Conservation (phyloP, 2,329 filamentous ascomycete species). For the Fusarium piperis region DNA sequence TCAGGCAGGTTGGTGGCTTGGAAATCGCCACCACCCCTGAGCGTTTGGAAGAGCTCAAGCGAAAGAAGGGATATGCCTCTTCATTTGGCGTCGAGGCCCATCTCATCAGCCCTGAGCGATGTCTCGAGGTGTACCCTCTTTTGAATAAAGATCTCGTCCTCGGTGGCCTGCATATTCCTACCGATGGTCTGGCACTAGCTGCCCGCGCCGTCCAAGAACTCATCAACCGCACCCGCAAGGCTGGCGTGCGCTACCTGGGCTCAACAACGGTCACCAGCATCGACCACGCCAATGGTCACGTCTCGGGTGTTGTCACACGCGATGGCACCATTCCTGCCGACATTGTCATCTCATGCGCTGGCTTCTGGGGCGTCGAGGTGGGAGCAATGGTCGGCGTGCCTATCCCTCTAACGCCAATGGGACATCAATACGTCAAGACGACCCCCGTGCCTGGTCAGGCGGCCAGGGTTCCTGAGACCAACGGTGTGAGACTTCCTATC, state of each 20-base stretch:
- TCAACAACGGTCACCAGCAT: slow-evolving; percentile 68
- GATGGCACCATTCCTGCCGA: slow-evolving; percentile 63
- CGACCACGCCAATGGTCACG: slow-evolving; percentile 56
- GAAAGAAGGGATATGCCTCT: slow-evolving; percentile 68
- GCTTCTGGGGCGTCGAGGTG: slow-evolving; percentile 73
- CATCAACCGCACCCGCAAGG: slow-evolving; percentile 64
- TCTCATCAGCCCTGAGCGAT: slow-evolving; percentile 62
- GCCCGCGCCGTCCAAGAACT: slow-evolving; percentile 70
- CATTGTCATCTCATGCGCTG: slow-evolving; percentile 70
- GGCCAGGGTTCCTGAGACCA: slow-evolving; percentile 49
- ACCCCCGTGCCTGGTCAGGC: slow-evolving; percentile 58
- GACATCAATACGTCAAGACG: slow-evolving; percentile 72
- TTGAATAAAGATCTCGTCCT: slow-evolving; percentile 63
- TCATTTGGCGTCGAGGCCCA: slow-evolving; percentile 69
- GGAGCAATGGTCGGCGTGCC: slow-evolving; percentile 68
- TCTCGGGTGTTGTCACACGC: slow-evolving; percentile 65
- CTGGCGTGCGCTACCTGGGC: slow-evolving; percentile 67
- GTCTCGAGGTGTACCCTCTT: slow-evolving; percentile 62
- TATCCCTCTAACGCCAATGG: slow-evolving; percentile 68
- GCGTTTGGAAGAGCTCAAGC: slow-evolving; percentile 68
- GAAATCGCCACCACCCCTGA: slow-evolving; percentile 70
- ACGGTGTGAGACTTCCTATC: slow-evolving; percentile 66
- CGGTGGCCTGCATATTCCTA: slow-evolving; percentile 68
- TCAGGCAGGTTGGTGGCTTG: slow-evolving; percentile 71
- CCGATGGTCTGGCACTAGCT: slow-evolving; percentile 68